Base-by-base conservation (phyloP, 2,329 filamentous ascomycete genomes). In the Cladophialophora yegresii region DNA sequence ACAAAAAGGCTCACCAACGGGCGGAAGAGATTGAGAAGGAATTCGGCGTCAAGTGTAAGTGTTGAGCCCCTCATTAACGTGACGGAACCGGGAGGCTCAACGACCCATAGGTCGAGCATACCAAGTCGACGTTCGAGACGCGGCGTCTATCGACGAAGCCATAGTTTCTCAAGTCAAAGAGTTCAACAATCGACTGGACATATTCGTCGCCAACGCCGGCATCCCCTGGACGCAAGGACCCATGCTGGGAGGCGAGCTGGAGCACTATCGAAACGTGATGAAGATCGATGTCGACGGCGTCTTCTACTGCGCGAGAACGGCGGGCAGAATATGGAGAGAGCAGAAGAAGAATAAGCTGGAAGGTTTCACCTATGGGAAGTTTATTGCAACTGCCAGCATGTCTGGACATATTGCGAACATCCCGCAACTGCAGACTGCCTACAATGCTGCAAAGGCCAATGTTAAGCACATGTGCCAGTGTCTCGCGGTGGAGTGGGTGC, bases 361-460 rank as follows among this genome's bases (percentile, higher is more conserved):
- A 57, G 81, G 83, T 69, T 90, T 84, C 73, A 80, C 79, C 1
- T 80, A 83, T 28, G 89, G 90, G 23, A 89, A 86, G 74, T 91
- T 93, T 76, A 86, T 93, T 70, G 88, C 88, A 28, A 93, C 91
- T 6, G 88, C 90, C 0, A 89, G 86, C 63, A 93, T 93, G 85
- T 89, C 85, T 70, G 90, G 87, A 3, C 89, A 89, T 73, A 88
- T 93, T 71, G 89, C 87, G 74, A 93, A 92, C 74, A 83, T 91
- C 63, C 90, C 90, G 5, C 89, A 92, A 78, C 74, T 87, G 70
- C 90, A 93, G 78, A 82, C 87, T 89, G 90, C 22, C 92, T 86
- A 87, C 77, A 86, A 87, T 71, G 82, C 83, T 47, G 83, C 86
- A 67, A 89, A 89, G 80, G 86, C 87, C 45, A 86, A 85, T 62